Evolutionary conservation across 2,329 filamentous ascomycete species (phyloP).

Genomic region (Fonsecaea erecta): DNA sequence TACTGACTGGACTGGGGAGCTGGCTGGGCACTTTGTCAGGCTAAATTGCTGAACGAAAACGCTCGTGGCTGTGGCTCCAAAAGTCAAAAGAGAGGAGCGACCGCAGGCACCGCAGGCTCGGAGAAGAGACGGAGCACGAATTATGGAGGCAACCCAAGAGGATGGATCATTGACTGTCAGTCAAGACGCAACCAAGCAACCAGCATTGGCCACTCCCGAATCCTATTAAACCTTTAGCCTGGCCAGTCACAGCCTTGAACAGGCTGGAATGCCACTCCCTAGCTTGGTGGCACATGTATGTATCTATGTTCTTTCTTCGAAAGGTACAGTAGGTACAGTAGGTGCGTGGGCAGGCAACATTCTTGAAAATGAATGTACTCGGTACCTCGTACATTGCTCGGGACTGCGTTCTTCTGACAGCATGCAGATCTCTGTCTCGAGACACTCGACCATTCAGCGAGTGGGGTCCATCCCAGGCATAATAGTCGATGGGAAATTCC

Average conservation of each 20-base stretch:
- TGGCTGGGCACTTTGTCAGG: not conserved
- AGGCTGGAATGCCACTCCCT: constrained; percentile 5
- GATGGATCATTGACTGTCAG: too few species aligned
- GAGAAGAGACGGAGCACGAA: not conserved
- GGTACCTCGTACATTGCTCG: too few species aligned
- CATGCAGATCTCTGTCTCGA: not conserved
- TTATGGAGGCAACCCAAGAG: too few species aligned
- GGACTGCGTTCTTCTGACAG: not conserved
- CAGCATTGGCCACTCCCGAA: constrained; percentile 5
- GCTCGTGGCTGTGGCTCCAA: constrained; percentile 1
- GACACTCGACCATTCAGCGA: not conserved
- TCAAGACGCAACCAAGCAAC: not conserved
- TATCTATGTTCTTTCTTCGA: too few species aligned
- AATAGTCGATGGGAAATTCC: not conserved
- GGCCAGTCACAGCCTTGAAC: not conserved
- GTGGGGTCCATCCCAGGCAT: not conserved
- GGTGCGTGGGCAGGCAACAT: too few species aligned
- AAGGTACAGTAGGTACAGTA: too few species aligned
- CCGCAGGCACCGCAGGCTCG: not conserved
- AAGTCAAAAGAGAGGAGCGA: not conserved
- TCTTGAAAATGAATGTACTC: too few species aligned
- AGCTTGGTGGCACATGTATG: constrained; percentile 3
- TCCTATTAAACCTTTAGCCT: constrained; percentile 12
- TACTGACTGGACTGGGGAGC: not conserved
- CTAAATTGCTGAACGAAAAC: constrained; percentile 11